These are phyloP conservation scores for Inga oerstediana DNA, from an alignment of 306 rosid species.

Conservation along the genomic window DNA sequence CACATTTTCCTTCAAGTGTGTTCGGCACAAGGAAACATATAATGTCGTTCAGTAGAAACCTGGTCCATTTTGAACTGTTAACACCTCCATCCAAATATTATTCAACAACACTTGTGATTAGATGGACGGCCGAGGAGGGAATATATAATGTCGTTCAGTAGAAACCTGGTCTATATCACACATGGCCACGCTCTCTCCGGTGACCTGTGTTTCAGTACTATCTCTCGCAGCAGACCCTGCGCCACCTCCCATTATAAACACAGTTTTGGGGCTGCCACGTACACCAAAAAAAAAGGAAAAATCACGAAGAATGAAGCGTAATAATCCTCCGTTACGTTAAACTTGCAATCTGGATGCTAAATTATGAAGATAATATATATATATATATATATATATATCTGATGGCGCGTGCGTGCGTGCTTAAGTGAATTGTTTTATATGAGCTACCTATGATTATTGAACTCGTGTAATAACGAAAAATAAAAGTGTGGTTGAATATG, in stretches of 20 bases:
- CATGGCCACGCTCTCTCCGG: slow-evolving; percentile 74
- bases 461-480: too few species aligned
- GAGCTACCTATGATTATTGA: too few species aligned
- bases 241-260: slow-evolving; percentile 97
- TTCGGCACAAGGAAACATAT: too few species aligned
- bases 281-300: neutral
- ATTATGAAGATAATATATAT: too few species aligned
- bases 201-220: slow-evolving; percentile 82
- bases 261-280: slow-evolving; percentile 63
- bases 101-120: slow-evolving; percentile 5
- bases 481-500: neutral
- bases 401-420: neutral
- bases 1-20: slow-evolving; percentile 61
- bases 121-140: too few species aligned
- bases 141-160: neutral
- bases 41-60: too few species aligned
- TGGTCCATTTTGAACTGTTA: neutral
- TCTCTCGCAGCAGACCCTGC: slow-evolving; percentile 97
- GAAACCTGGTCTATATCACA: slow-evolving; percentile 90
- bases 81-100: neutral
- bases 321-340: too few species aligned
- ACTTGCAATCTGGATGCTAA: too few species aligned
- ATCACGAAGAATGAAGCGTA: too few species aligned
- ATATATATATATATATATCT: too few species aligned
- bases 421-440: neutral